A percentile compares a stretch with the other conserved stretches of the same genome.
Conservation (phyloP, 345 rosid species). For the Adansonia digitata region DNA sequence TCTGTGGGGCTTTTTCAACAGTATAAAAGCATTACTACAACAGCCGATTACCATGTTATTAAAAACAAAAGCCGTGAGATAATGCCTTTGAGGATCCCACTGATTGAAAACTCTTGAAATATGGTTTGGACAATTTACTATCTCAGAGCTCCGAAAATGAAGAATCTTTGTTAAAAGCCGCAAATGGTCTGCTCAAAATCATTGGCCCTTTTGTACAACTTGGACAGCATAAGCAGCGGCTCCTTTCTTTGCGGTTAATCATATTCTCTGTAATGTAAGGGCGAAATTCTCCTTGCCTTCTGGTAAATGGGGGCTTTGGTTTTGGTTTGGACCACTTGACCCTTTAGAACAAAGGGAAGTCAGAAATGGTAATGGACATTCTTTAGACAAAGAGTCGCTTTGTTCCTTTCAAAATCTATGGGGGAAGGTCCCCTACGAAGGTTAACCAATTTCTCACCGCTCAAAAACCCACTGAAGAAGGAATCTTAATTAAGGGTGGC, state of each 20-base stretch:
- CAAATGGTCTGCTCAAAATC: background rate
- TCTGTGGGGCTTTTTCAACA: background rate
- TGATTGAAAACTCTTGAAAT: background rate
- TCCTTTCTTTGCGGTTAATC: background rate
- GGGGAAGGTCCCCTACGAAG: background rate
- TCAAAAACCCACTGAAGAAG: constrained; percentile 3
- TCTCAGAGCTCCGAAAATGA: background rate
- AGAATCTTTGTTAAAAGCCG: background rate
- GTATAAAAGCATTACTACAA: background rate
- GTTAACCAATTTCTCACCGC: constrained; percentile 1
- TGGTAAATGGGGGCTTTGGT: background rate
- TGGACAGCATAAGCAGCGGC: background rate
- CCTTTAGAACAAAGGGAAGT: background rate
- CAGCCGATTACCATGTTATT: background rate
- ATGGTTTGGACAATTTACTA: background rate
- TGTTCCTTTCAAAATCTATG: background rate
- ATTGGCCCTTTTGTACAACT: background rate
- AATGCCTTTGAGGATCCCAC: background rate
- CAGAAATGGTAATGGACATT: background rate
- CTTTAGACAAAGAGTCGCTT: background rate
- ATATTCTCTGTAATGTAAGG: background rate
- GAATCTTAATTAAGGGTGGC: constrained; percentile 11
- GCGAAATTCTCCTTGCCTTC: background rate
- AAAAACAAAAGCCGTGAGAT: background rate
- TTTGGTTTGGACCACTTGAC: constrained; percentile 12